These are phyloP conservation scores for Gelatoporia subvermispora DNA, from an alignment of 768 basidiomycete genomes.

Conservation along the genomic window DNA sequence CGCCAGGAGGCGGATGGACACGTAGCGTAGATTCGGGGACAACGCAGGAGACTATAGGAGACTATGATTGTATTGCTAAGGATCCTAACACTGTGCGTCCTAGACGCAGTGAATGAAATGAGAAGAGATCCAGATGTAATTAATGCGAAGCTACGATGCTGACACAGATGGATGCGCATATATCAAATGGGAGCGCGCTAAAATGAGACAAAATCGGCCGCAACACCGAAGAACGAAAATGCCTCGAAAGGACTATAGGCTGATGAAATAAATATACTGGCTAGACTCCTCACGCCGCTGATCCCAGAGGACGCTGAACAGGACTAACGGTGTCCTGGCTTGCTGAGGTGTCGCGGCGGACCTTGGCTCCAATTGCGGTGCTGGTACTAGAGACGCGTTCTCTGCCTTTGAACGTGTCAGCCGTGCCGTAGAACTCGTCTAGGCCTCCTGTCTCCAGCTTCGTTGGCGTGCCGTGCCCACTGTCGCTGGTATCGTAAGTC, in stretches of 20 bases:
- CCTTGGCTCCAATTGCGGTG: constrained; percentile 40
- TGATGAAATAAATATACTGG: constrained; percentile 1
- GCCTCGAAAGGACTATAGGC: constrained; percentile 11
- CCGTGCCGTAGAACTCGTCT: constrained; percentile 24
- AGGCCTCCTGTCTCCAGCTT: constrained; percentile 18
- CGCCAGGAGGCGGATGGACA: constrained; percentile 67
- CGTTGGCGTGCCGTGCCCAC: constrained; percentile 22
- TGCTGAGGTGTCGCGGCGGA: constrained; percentile 27
- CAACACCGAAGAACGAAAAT: constrained; percentile 9
- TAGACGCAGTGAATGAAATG: constrained; percentile 8
- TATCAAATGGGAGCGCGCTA: constrained; percentile 3
- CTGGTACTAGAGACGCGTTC: constrained; percentile 54
- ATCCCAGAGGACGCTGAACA: constrained; percentile 5
- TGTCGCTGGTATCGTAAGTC: constrained; percentile 9
- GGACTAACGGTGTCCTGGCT: constrained; percentile 36
- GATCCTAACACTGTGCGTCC: background rate
- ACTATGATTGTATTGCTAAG: constrained; percentile 16
- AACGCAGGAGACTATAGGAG: constrained; percentile 13
- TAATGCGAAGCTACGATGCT: background rate
- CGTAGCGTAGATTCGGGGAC: constrained; percentile 9
- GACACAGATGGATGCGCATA: background rate
- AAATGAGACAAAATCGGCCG: background rate
- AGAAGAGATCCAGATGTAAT: constrained; percentile 19
- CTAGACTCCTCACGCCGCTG: too few relatives aligned
- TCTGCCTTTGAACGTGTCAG: constrained; percentile 30